Evolutionary conservation across 2,329 filamentous ascomycete genomes (phyloP), one percentile per base, ranked within the genome.

Genomic region (Furcasterigmium sp.): DNA sequence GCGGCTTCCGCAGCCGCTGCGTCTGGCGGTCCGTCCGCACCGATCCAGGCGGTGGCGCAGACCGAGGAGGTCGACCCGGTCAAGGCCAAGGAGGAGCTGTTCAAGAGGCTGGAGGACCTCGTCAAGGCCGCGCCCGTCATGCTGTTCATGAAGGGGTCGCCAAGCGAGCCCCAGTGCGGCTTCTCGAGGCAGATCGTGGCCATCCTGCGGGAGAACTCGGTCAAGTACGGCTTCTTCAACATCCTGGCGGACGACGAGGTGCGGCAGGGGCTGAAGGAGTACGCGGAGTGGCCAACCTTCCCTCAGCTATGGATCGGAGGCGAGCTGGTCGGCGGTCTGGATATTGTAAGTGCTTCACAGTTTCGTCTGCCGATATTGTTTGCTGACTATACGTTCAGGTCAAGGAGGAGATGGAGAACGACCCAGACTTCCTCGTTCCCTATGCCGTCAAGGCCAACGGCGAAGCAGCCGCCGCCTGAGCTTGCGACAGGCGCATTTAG

Each of bases 221-320:
- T 98, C 47, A 89, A 95, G 62, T 98, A 97, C 63, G 93, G 93
- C 17, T 98, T 98, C 74, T 98, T 98, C 75, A 97, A 98, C 62
- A 98, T 98, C 51, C 68, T 98, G 55, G 93, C 93, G 50, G 93
- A 98, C 62, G 91, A 98, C 58, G 91, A 97, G 64, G 93, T 98
- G 38, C 79, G 93, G 48, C 91, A 97, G 69, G 93, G 93, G 1
- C 69, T 98, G 58, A 98, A 98, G 76, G 88, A 93, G 68, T 97
- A 83, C 63, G 90, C 90, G n/a, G 93, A 97, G 49, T 98, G 93
- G 93, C 93, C 93, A 9, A 98, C 93, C 0, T 98, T 89, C 67
- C 93, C 93, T 17, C 93, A 98, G 66, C 70, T 98, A 49, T 98
- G 91, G 83, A 81, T 95, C 11, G 80, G 84, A 47, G 91, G 93